phyloP scores from a whole-genome alignment of 2,329 filamentous ascomycete species.

The Xylaria digitata region DNA sequence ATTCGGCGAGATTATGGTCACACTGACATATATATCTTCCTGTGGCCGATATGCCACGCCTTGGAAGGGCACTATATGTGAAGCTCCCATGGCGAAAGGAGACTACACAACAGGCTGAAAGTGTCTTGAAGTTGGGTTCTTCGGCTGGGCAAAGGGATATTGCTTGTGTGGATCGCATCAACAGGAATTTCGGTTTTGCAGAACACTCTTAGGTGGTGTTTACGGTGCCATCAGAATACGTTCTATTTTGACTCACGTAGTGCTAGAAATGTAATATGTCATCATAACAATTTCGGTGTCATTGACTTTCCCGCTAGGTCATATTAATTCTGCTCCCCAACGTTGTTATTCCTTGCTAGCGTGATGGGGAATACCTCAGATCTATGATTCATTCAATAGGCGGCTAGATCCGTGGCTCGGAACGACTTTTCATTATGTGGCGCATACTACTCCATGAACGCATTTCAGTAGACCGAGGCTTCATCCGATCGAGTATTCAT shows the following conservation, averaged over 20 bases:
- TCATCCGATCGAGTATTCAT: background rate
- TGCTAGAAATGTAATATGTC: conserved; percentile 9
- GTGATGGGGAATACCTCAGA: background rate
- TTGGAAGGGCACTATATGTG: conserved; percentile 47
- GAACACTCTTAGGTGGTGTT: background rate
- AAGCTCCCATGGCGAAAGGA: conserved; percentile 28
- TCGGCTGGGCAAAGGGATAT: background rate
- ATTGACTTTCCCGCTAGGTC: conserved; percentile 12
- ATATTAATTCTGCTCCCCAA: background rate
- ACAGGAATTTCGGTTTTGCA: background rate
- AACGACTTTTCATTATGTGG: background rate
- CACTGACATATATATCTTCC: conserved; percentile 54
- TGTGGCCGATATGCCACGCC: conserved; percentile 57
- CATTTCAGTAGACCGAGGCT: too few relatives aligned
- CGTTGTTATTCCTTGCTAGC: conserved; percentile 2
- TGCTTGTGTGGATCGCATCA: background rate
- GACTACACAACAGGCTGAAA: background rate
- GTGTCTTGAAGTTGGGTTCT: background rate
- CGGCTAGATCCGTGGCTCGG: conserved; percentile 14
- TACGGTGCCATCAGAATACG: background rate
- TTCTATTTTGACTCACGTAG: too few relatives aligned
- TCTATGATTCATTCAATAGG: conserved; percentile 18
- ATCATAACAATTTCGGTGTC: conserved; percentile 12
- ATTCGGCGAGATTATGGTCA: background rate
- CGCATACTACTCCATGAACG: background rate